Percentiles rank a stretch among this genome's conserved stretches.
Evolutionary conservation across 805 yeast species (phyloP).

Genomic region (Candida ovalis): DNA sequence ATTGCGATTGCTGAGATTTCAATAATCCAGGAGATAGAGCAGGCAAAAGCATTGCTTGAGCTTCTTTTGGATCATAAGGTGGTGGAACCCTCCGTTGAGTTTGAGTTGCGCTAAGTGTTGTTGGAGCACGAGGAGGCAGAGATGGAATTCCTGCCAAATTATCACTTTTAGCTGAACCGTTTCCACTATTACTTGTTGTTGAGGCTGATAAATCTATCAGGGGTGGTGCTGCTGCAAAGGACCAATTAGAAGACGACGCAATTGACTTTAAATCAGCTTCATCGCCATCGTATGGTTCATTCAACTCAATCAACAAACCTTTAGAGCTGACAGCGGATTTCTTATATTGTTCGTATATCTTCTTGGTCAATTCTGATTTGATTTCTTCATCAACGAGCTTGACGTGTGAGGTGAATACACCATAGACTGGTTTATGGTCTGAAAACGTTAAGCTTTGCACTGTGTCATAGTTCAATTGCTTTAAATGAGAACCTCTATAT

Average conservation of each 20-base stretch:
- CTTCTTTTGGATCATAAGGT: conserved; percentile 17
- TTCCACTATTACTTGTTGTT: conserved; percentile 7
- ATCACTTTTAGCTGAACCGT: conserved; percentile 8
- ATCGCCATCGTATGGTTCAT: conserved; percentile 23
- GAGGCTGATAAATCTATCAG: conserved; percentile 22
- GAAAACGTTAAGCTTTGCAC: conserved; percentile 59
- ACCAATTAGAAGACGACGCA: conserved; percentile 15
- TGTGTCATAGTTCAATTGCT: conserved; percentile 66
- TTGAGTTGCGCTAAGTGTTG: background rate
- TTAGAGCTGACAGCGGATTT: conserved; percentile 17
- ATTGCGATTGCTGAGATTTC: conserved; percentile 5
- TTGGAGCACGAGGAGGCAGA: conserved; percentile 13
- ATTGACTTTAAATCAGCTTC: conserved; percentile 6
- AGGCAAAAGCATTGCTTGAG: conserved; percentile 20
- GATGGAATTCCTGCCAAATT: conserved; percentile 2
- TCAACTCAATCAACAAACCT: conserved; percentile 27
- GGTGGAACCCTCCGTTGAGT: conserved; percentile 21
- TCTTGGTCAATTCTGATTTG: conserved; percentile 51
- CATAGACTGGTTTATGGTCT: conserved; percentile 92
- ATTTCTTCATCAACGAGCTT: conserved; percentile 63
- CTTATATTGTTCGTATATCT: conserved; percentile 58
- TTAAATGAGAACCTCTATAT: conserved; percentile 52
- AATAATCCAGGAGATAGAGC: conserved; percentile 19
- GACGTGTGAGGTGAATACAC: conserved; percentile 65
- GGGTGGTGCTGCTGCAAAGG: conserved; percentile 20